Evolutionary conservation across 352 stramenopile species (phyloP), one percentile per base, ranked within the genome.

Genomic region (Pythium aphanidermatum): DNA sequence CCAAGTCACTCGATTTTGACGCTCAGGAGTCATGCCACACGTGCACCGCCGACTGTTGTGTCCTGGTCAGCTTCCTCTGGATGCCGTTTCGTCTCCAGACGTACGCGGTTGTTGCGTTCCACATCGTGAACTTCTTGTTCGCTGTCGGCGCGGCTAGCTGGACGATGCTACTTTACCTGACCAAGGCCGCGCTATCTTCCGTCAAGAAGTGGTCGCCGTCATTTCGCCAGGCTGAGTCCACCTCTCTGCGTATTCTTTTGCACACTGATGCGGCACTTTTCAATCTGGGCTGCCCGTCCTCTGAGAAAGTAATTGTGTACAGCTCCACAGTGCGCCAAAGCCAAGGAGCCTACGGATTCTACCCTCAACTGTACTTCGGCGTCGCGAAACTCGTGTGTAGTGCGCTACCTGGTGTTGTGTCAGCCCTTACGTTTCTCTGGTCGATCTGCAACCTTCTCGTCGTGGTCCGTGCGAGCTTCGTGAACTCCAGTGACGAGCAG

Each of bases 91-190:
- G 75, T 13, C 3, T 79, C 40, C 42, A 56, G 14, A 88, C 73
- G 26, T 88, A 81, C 70, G 71, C 68, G 53, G 65, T 60, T 20
- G 36, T 85, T 41, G 36, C 69, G 7, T 88, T 88, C 62, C 73
- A 85, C 46, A 13, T 52, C 19, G 44, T 52, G 36, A 88, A 71
- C 51, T 66, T 63, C 23, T 14, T 70, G 12, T 74, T 85, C 42
- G 70, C 75, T 13, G 37, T 67, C 14, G 26, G 41, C 35, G 62
- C 73, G 0, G 33, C 49, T 0, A 37, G 34, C n/a, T 76, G 53
- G 55, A 64, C 63, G 20, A 12, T 63, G n/a, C 13, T 41, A 4
- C 34, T 80, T 14, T 60, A 63, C 34, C 2, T 42, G 5, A 21
- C 27, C 47, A 74, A 70, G 48, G 30, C 71, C 21, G 25, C 34